A percentile compares a stretch with the other conserved stretches of the same genome.
phyloP scores from a whole-genome alignment of 2,329 filamentous ascomycete genomes.

The Biscogniauxia sp. region DNA sequence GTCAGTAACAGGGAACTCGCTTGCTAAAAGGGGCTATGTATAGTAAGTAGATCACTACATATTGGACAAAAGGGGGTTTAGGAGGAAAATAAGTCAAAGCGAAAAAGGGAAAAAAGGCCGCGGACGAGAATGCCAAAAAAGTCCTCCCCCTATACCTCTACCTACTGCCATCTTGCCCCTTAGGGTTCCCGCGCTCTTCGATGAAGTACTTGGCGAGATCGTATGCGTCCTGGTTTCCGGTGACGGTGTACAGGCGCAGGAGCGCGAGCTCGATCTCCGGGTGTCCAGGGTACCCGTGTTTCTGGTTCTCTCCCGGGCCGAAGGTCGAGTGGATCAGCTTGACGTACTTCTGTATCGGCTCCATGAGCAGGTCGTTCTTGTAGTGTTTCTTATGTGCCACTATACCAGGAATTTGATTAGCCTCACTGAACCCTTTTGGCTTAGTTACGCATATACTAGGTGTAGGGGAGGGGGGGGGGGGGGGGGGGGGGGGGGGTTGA shows the following conservation, averaged over 20 bases:
- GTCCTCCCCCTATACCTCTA: background rate
- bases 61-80: background rate
- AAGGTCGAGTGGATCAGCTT: constrained; percentile 50
- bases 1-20: too few relatives aligned
- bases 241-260: constrained; percentile 36
- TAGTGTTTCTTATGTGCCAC: constrained; percentile 54
- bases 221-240: constrained; percentile 36
- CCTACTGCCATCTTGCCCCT: constrained; percentile 42
- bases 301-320: constrained; percentile 47
- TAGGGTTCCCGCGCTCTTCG: constrained; percentile 54
- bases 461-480: too few relatives aligned
- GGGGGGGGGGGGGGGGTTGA: too few relatives aligned
- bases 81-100: too few relatives aligned
- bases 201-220: constrained; percentile 56
- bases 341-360: constrained; percentile 54
- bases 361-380: constrained; percentile 49
- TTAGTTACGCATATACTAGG: too few relatives aligned
- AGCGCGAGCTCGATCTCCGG: constrained; percentile 51
- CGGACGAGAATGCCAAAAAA: background rate
- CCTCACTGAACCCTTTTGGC: too few relatives aligned
- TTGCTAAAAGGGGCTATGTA: background rate
- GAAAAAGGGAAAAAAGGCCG: background rate
- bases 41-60: background rate
- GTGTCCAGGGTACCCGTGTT: constrained; percentile 60
- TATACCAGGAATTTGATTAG: too few relatives aligned